phyloP scores from a whole-genome alignment of 1,284 basidiomycete genomes.

The Tylopilus sp. region DNA sequence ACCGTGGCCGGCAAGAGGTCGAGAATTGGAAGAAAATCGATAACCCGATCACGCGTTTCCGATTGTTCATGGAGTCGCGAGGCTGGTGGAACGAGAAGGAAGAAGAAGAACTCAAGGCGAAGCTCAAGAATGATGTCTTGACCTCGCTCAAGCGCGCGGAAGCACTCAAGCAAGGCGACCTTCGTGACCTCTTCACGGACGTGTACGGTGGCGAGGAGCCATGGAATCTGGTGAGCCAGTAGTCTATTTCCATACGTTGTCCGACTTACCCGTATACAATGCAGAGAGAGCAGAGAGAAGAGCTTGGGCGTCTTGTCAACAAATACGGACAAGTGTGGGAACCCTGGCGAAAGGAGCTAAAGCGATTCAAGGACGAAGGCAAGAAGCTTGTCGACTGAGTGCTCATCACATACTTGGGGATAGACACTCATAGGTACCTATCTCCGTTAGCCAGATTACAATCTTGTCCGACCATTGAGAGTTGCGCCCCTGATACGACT shows the following conservation, averaged over 20 bases:
- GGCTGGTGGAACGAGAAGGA: slow-evolving; percentile 85
- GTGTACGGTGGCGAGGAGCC: slow-evolving; percentile 84
- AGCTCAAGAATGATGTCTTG: slow-evolving; percentile 72
- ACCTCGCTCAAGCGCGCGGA: slow-evolving; percentile 78
- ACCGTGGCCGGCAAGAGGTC: slow-evolving; percentile 81
- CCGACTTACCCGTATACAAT: not conserved
- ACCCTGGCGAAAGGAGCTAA: slow-evolving; percentile 80
- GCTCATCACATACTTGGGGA: not conserved
- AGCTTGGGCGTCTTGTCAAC: slow-evolving; percentile 68
- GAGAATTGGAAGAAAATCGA: slow-evolving; percentile 84
- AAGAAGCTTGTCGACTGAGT: slow-evolving; percentile 46
- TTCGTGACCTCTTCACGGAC: slow-evolving; percentile 83
- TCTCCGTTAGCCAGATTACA: not conserved
- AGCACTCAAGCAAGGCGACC: slow-evolving; percentile 60
- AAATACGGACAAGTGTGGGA: slow-evolving; percentile 84
- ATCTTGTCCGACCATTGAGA: too few species aligned
- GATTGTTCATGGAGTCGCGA: slow-evolving; percentile 74
- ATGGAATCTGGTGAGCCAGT: slow-evolving; percentile 72
- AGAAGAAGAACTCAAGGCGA: slow-evolving; percentile 70
- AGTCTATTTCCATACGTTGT: not conserved
- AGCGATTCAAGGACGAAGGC: slow-evolving; percentile 77
- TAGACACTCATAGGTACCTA: not conserved
- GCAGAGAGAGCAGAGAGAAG: slow-evolving; percentile 81
- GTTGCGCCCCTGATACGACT: slow-evolving; percentile 9
- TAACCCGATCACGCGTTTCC: slow-evolving; percentile 85